Evolutionary conservation across 2,329 filamentous ascomycete species (phyloP).

Genomic region (Lachnellula occidentalis): DNA sequence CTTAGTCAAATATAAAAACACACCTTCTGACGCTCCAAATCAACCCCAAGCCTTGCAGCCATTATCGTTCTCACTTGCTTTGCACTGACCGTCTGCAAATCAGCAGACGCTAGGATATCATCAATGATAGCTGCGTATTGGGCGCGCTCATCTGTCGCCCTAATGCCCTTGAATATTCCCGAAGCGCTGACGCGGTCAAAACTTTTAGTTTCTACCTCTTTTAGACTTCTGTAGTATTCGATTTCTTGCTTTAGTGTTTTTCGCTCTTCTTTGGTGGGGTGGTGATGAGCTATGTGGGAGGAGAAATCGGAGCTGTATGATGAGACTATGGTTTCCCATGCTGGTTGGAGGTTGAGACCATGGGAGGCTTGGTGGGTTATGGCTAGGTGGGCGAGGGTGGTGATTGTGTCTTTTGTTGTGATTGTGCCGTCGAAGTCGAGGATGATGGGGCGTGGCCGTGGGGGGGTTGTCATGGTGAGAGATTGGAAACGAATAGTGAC

Average conservation of each 20-base stretch:
- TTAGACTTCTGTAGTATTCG: constrained; percentile 15
- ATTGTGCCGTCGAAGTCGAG: constrained; percentile 32
- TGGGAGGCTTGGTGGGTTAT: constrained; percentile 8
- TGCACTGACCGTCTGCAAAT: constrained; percentile 10
- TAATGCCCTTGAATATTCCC: constrained; percentile 23
- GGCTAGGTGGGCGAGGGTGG: constrained; percentile 14
- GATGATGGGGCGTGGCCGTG: constrained; percentile 13
- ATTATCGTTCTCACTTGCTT: constrained; percentile 1
- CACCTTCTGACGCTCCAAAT: too few relatives aligned
- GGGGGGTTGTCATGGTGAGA: neutral
- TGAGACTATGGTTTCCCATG: constrained; percentile 10
- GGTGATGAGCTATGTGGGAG: constrained; percentile 13
- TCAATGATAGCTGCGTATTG: neutral
- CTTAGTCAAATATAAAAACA: too few relatives aligned
- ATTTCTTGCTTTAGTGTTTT: constrained; percentile 18
- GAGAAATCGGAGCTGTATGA: constrained; percentile 20
- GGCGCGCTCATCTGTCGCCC: neutral
- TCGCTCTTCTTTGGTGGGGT: constrained; percentile 13
- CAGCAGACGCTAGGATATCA: neutral
- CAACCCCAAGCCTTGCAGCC: too few relatives aligned
- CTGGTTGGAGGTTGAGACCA: constrained; percentile 5
- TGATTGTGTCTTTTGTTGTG: constrained; percentile 27
- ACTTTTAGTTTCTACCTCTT: constrained; percentile 22
- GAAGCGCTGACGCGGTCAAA: constrained; percentile 22
- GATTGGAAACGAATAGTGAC: neutral